A percentile compares a stretch with the other conserved stretches of the same genome.
Evolutionary conservation across 179 eudicot species (phyloP).

Genomic region (Silene vulgaris): DNA sequence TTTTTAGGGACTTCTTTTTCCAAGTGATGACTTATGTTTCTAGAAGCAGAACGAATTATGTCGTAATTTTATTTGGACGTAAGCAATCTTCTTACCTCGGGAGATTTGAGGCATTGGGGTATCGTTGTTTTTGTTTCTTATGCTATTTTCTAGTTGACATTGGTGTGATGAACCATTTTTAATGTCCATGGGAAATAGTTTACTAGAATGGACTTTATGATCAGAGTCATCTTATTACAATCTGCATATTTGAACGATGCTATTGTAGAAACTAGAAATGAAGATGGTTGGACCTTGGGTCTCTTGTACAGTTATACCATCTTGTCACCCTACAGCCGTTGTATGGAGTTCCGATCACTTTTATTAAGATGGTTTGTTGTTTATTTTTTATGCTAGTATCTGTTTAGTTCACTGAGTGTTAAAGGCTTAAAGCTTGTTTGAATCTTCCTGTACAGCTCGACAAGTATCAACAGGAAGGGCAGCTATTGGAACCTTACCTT

Average conservation of each 20-base stretch:
- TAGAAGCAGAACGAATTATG: neutral
- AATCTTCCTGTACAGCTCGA: conserved; percentile 53
- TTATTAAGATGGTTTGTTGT: neutral
- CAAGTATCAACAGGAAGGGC: conserved; percentile 94
- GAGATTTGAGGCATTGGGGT: neutral
- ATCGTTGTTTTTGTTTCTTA: neutral
- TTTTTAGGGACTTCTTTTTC: neutral
- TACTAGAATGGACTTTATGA: neutral
- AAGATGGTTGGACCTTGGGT: conserved; percentile 1
- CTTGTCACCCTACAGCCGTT: neutral
- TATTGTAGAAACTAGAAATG: neutral
- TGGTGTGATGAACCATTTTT: neutral
- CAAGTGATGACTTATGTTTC: neutral
- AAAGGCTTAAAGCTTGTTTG: conserved; percentile 18
- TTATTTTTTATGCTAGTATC: conserved; percentile 9
- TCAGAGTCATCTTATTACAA: neutral
- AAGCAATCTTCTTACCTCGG: neutral
- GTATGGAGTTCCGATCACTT: neutral
- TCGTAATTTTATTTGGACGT: neutral
- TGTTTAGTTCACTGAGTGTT: conserved; percentile 12
- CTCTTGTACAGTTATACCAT: neutral
- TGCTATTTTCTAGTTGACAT: neutral
- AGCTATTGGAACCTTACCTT: conserved; percentile 84
- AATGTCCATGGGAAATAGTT: neutral
- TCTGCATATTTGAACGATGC: neutral